Base-by-base conservation (phyloP, 805 yeast species). In the Sungouiozyma intestinalis region DNA sequence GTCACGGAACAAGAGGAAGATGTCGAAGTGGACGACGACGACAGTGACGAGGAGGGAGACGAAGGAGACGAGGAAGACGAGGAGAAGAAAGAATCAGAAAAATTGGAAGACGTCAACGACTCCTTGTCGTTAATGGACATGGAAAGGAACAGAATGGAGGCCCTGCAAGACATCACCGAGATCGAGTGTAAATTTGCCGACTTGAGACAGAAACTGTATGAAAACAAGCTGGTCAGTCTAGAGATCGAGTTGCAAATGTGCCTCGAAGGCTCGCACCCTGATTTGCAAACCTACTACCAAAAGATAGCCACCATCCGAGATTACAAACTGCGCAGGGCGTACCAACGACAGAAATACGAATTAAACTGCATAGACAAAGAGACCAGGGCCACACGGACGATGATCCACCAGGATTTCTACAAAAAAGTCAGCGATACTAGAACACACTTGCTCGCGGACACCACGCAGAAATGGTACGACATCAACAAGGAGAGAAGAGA, bases 391-490 rank as follows among this genome's bases (percentile, higher is more conserved):
- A 72, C 77, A 18, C 67, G 97, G 44, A 80, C 82, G 7, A 74
- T 79, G 45, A 73, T 85, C 29, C 96, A 90, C 60, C 97, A 92
- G 60, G 84, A 85, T 56, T 85, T 74, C 58, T 64, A 75, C 58
- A 83, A 82, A 53, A 72, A 75, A 44, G 67, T 76, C 31, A 76
- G 79, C 51, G 94, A 86, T 55, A 61, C 73, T 37, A 81, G 86
- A 47, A 71, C 72, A 41, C 67, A 72, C 19, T 70, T 85, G 67
- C 71, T 90, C 38, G 69, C 75, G 45, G 71, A 76, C 6, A 83
- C 94, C 3, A 88, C 97, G 4, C 74, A 81, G 34, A 72, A 77
- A 48, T 92, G 97, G 97, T 90, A 90, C 66, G 81, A 83, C 50
- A 83, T 88, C 54, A 88, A 87, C 62, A 77, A 81, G 53, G 97